Conservation (phyloP, 306 rosid species). For the Lathyrus aphaca region DNA sequence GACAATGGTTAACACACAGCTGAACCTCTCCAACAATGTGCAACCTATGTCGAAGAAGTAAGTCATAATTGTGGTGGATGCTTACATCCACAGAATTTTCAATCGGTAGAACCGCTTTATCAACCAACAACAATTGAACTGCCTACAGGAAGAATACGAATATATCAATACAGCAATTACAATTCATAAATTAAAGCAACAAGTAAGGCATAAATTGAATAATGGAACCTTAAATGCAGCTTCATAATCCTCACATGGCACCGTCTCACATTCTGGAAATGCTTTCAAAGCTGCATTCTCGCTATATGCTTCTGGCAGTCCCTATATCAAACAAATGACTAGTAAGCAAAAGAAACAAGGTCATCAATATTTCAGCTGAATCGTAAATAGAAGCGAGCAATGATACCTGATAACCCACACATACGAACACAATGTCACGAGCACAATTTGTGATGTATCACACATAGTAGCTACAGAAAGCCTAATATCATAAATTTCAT, state of each 20-base stretch:
- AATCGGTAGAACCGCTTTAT: slow-evolving; percentile 90
- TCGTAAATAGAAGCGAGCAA: slow-evolving; percentile 25
- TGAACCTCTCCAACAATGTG: slow-evolving; percentile 91
- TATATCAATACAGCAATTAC: slow-evolving; percentile 28
- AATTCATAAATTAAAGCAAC: slow-evolving; percentile 20
- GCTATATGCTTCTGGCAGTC: slow-evolving; percentile 83
- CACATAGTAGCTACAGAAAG: slow-evolving; percentile 3
- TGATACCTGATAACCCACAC: slow-evolving; percentile 87
- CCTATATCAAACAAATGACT: slow-evolving; percentile 52
- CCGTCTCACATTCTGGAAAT: slow-evolving; percentile 83
- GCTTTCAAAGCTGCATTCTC: slow-evolving; percentile 90
- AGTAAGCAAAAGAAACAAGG: slow-evolving; percentile 38
- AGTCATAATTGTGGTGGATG: slow-evolving; percentile 88
- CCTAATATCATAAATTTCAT: slow-evolving; percentile 31
- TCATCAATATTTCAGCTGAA: slow-evolving; percentile 20
- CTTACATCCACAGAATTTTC: slow-evolving; percentile 91
- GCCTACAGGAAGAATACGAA: slow-evolving; percentile 57
- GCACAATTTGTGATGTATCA: too few species aligned
- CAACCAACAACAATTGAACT: slow-evolving; percentile 89
- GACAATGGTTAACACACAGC: slow-evolving; percentile 76
- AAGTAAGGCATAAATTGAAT: slow-evolving; percentile 22
- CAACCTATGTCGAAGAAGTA: slow-evolving; percentile 88
- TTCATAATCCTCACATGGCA: slow-evolving; percentile 87
- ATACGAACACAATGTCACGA: too few species aligned
- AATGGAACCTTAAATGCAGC: slow-evolving; percentile 75